Evolutionary conservation across 257 asterid genomes (phyloP), one percentile per base, ranked within the genome.

Genomic region (Cruciata laevipes): DNA sequence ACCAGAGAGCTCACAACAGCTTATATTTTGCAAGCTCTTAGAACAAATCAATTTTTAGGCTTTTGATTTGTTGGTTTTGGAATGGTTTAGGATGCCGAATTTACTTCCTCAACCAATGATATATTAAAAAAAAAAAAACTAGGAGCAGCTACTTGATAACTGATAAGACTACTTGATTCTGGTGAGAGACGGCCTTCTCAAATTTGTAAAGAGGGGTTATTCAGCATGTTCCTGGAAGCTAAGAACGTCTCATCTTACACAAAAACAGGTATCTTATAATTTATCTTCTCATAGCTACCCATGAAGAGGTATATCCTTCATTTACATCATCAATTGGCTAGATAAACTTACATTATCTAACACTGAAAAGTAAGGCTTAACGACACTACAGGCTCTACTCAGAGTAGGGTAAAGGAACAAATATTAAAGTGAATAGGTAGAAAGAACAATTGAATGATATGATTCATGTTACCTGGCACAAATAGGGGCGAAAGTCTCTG

Each of bases 401-500:
- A 63, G 13, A 17, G 23, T 63, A 63, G 23, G 44, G 51, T 4
- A 0, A 23, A 17, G 20, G 51, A 59, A 55, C 16, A 52, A 20
- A 53, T 2, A 25, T 24, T 12, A 17, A 8, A 27, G 27, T 20
- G 9, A 70, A n/a, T 30, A 61, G 42, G 9, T 31, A 3, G 33
- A 59, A 24, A 21, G 21, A 51, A 70, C 32, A 35, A 62, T 60
- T 30, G 12, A 6, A 32, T 1, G 33, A 27, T 7, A 27, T 11
- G 37, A 58, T 27, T 44, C 66, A 38, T 68, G 71, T 73, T 66
- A 86, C 97, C 95, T 87, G 97, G 84, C 96, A 93, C 55, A 89
- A 83, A 68, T 87, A 93, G 61, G 97, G 98, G 63, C 96, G 92
- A 61, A 89, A 93, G 76, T 87, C 98, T 77, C 94, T 82, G n/a